Base-by-base conservation (phyloP, 371 early-diverging fungal genomes). In the Actinomucor elegans region DNA sequence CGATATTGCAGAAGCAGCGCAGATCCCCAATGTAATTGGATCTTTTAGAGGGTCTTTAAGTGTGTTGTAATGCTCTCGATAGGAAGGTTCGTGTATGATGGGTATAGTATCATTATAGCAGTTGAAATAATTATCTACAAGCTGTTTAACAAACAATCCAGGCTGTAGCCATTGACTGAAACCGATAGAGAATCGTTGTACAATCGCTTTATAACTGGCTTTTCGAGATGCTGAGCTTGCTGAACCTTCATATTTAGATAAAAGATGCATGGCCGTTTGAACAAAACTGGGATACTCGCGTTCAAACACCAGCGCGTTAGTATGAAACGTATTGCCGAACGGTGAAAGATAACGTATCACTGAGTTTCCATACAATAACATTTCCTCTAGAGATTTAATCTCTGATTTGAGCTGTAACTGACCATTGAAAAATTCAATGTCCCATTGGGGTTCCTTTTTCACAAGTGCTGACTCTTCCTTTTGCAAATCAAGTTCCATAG, bases 301-400 rank as follows among this genome's bases (percentile, higher is more conserved):
- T 28, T 55, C 31, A 37, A 56, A 61, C 5, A 35, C 9, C n/a
- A 55, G 17, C 7, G 56, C 27, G 0, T 29, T 46, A 3, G 38
- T 36, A 11, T 46, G 38, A 32, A 55, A 61, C 0, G 52, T 35
- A 2, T 23, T 37, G 21, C 56, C 61, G 42, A 61, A 61, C 0
- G 61, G 61, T n/a, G 61, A 61, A 10, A 61, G 24, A 33, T 61
- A 61, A 0, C 57, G 56, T 11, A 56, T 42, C 14, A 47, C 33
- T 6, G 56, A 34, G 6, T 35, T 29, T 12, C 52, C 56, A 28
- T 56, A 61, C 10, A 40, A 1, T 18, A 51, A 29, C 1, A 61
- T 23, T 20, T 61, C 61, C 28, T 56, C 52, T 5, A 61, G 8
- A 12, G 14, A 42, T 2, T 33, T 41, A 1, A 61, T 56, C 20